phyloP scores from a whole-genome alignment of 1,284 basidiomycete species.

The Trichosporon coremiiforme region DNA sequence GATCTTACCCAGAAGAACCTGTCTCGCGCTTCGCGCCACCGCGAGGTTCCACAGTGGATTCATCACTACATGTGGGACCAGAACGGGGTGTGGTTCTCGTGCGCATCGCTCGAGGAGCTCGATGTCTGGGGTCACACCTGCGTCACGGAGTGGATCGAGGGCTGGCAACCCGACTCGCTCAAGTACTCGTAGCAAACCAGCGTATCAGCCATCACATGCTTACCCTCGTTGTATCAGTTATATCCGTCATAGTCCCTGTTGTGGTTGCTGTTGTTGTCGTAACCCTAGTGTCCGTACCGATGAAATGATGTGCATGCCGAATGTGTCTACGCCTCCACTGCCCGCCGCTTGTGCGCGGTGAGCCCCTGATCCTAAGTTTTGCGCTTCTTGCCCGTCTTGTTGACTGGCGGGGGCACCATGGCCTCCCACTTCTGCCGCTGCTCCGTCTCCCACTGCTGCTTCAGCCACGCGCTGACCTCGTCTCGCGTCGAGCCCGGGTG shows the following conservation, averaged over 20 bases:
- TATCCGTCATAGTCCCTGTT: background rate
- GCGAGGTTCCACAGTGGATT: background rate
- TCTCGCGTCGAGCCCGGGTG: constrained; percentile 68
- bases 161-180: background rate
- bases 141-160: constrained; percentile 8
- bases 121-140: background rate
- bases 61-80: constrained; percentile 14
- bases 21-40: background rate
- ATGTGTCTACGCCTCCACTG: background rate
- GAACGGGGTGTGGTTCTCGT: background rate
- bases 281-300: background rate
- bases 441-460: constrained; percentile 41
- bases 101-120: background rate
- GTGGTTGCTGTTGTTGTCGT: background rate
- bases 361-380: constrained; percentile 21
- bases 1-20: no score
- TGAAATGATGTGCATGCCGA: constrained; percentile 16
- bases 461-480: constrained; percentile 70
- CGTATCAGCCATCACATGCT: background rate
- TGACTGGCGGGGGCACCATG: constrained; percentile 19
- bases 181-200: background rate
- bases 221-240: background rate
- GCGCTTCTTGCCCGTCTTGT: constrained; percentile 25
- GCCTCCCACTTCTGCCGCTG: constrained; percentile 28
- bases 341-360: constrained; percentile 18